Evolutionary conservation across 1,284 basidiomycete genomes (phyloP).

Genomic region (Fomitopsis palustris): DNA sequence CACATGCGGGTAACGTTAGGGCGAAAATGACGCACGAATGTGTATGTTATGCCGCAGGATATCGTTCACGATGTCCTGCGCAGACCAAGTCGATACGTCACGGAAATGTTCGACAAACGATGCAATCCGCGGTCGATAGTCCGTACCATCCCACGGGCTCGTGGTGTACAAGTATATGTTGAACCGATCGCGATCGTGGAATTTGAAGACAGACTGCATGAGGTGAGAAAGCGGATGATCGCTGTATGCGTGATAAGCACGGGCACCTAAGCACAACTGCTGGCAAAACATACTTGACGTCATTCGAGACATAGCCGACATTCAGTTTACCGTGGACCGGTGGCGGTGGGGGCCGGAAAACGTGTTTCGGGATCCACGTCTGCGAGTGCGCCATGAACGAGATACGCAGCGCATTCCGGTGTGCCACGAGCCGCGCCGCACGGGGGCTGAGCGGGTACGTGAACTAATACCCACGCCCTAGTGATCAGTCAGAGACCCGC

Average conservation of each 20-base stretch:
- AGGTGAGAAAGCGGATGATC: conserved; percentile 63
- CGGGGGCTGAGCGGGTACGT: conserved; percentile 50
- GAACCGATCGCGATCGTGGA: conserved; percentile 47
- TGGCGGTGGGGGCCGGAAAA: conserved; percentile 52
- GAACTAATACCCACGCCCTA: conserved; percentile 40
- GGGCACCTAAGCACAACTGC: conserved; percentile 3
- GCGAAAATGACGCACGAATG: conserved; percentile 34
- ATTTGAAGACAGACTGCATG: conserved; percentile 57
- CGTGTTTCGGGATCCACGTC: conserved; percentile 44
- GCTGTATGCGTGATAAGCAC: conserved; percentile 20
- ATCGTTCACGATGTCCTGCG: conserved; percentile 29
- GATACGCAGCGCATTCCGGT: conserved; percentile 54
- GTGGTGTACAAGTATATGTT: conserved; percentile 55
- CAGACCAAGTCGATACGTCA: conserved; percentile 47
- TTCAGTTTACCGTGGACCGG: conserved; percentile 43
- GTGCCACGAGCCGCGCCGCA: conserved; percentile 51
- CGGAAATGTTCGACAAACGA: conserved; percentile 42
- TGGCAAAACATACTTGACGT: conserved; percentile 41
- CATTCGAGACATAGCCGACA: conserved; percentile 58
- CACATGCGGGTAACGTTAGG: not conserved
- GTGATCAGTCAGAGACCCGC: not conserved
- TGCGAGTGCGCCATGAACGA: conserved; percentile 47
- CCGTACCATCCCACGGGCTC: conserved; percentile 48
- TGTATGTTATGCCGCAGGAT: conserved; percentile 52
- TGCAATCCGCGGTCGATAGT: conserved; percentile 52